Evolutionary conservation across 1,284 basidiomycete genomes (phyloP), one percentile per base, ranked within the genome.

Genomic region (Cerrena zonata): DNA sequence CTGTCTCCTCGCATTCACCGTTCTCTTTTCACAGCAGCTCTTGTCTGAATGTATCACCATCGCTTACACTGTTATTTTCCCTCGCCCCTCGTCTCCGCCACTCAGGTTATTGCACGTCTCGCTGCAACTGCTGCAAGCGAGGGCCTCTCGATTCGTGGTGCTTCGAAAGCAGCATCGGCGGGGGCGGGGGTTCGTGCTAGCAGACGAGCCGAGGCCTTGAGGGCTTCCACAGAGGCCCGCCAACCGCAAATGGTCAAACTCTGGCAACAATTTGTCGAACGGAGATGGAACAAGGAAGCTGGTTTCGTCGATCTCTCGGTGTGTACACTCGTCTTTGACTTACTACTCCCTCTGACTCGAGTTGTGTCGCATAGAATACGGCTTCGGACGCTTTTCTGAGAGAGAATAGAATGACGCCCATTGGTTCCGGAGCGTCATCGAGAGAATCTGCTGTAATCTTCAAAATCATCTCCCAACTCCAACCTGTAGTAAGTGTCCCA

Each of bases 221-320:
- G n/a, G n/a, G 77, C 27, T 75, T 74, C n/a, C 45, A 61, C 18
- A 62, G 59, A 50, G 47, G 55, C 39, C 48, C 50, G 15, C 53
- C 52, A 26, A 47, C 56, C 23, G 45, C 54, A 27, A 40, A 53
- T 72, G 23, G 66, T 89, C 21, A 83, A 86, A 50, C 65, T 78
- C 24, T 88, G 86, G 84, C 76, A 76, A 61, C 77, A 86, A 58
- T 76, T 90, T 60, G 82, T 91, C 25, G 69, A 80, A 54, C 79
- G 72, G 54, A 76, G 88, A 47, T 91, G 79, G 74, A 82, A 86
- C 65, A 62, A 81, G 3, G 79, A 87, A 40, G 66, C 72, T 2
- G 77, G 76, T 56, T 90, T 86, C 64, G 74, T 93, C 46, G 90
- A 93, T 63, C 80, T 93, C 47, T 88, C 89, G 72, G 87, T 89